A percentile compares a stretch with the other conserved stretches of the same genome.
These are phyloP conservation scores for Saccharomycopsis vini DNA, from an alignment of 805 yeast species.

Conservation along the genomic window DNA sequence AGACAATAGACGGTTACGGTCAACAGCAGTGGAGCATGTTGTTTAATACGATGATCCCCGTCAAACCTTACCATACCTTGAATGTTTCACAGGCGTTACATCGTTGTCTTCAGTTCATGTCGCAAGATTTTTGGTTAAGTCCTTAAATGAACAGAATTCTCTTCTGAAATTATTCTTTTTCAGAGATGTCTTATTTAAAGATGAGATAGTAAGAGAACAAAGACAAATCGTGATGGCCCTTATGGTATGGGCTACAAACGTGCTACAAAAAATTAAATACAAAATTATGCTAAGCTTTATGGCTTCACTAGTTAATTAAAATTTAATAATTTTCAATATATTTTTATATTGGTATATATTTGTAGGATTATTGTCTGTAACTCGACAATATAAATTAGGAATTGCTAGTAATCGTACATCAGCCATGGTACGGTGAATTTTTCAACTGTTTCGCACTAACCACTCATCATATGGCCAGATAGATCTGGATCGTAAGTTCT, in stretches of 20 bases:
- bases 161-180: conserved; percentile 3
- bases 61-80: conserved; percentile 18
- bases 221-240: conserved; percentile 22
- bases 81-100: conserved; percentile 19
- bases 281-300: conserved; percentile 13
- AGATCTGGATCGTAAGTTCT: conserved; percentile 10
- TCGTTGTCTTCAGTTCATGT: conserved; percentile 21
- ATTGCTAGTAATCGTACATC: conserved; percentile 21
- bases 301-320: conserved; percentile 10
- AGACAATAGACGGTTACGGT: conserved; percentile 21
- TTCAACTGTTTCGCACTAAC: conserved; percentile 20
- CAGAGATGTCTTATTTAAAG: conserved; percentile 1
- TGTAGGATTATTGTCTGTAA: conserved; percentile 19
- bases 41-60: conserved; percentile 22
- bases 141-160: conserved; percentile 20
- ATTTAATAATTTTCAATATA: conserved; percentile 10
- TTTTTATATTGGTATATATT: conserved; percentile 8
- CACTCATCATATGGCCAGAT: conserved; percentile 21
- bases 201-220: conserved; percentile 14
- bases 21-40: conserved; percentile 21
- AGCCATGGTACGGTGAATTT: conserved; percentile 19
- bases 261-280: conserved; percentile 17
- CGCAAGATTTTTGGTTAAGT: conserved; percentile 19
- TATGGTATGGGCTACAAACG: conserved; percentile 21
- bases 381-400: conserved; percentile 19